Percentiles rank a stretch among this genome's conserved stretches.
Conservation (phyloP, 805 yeast species). For the Citeromyces matritensis region DNA sequence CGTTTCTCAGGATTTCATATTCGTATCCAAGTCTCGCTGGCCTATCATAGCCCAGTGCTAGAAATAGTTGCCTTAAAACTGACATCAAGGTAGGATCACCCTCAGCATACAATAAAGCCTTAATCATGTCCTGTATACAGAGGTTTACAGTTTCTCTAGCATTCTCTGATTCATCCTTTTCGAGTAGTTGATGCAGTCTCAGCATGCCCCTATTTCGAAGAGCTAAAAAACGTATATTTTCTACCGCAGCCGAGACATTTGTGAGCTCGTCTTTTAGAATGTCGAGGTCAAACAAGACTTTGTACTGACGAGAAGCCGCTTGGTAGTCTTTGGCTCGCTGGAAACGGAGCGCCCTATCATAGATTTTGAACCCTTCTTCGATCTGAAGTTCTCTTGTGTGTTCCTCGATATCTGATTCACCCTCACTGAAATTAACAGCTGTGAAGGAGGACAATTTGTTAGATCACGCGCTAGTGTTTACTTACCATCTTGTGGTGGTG, state of each 20-base stretch:
- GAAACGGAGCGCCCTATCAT: slow-evolving; percentile 50
- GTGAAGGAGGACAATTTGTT: slow-evolving; percentile 66
- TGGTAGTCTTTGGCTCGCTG: slow-evolving; percentile 36
- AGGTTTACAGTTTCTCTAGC: slow-evolving; percentile 3
- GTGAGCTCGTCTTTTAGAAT: slow-evolving; percentile 34
- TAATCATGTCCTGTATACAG: slow-evolving; percentile 46
- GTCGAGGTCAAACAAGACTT: slow-evolving; percentile 50
- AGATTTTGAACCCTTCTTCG: slow-evolving; percentile 70
- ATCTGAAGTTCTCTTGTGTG: slow-evolving; percentile 85
- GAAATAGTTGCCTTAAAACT: slow-evolving; percentile 33
- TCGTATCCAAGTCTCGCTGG: slow-evolving; percentile 46
- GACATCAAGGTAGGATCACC: slow-evolving; percentile 44
- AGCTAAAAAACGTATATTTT: slow-evolving; percentile 60
- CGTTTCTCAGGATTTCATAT: slow-evolving; percentile 28
- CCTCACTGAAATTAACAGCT: slow-evolving; percentile 69
- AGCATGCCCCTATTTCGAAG: slow-evolving; percentile 74
- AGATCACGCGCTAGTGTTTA: too few relatives aligned
- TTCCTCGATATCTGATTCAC: slow-evolving; percentile 70
- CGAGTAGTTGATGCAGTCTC: slow-evolving; percentile 25
- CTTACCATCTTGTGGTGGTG: too few relatives aligned
- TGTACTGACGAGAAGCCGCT: slow-evolving; percentile 40
- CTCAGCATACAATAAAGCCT: slow-evolving; percentile 51
- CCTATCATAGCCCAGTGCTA: slow-evolving; percentile 28
- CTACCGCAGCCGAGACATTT: slow-evolving; percentile 49
- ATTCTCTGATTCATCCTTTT: slow-evolving; percentile 4